A percentile compares a stretch with the other conserved stretches of the same genome.
These are phyloP conservation scores for Peronospora belbahrii DNA, from an alignment of 352 stramenopile species.

Conservation along the genomic window DNA sequence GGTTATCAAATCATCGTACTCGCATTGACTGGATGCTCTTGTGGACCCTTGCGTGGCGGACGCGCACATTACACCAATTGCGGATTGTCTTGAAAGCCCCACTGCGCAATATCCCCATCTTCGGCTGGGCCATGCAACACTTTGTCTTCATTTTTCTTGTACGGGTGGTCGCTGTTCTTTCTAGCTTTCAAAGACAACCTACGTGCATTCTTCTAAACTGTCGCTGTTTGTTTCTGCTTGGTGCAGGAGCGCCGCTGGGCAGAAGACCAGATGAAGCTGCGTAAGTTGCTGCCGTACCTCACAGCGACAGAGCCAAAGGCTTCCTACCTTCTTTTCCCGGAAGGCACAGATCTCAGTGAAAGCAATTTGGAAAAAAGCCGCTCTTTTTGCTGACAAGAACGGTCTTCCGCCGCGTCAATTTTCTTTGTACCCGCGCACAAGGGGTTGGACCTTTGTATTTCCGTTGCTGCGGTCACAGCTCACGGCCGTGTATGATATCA, in stretches of 20 bases:
- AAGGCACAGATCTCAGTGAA: slow-evolving; percentile 70
- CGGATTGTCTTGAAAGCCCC: slow-evolving; percentile 76
- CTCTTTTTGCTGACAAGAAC: slow-evolving; percentile 48
- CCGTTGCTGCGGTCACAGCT: slow-evolving; percentile 46
- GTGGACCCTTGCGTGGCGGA: slow-evolving; percentile 61
- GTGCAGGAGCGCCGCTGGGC: slow-evolving; percentile 49
- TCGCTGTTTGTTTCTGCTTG: not conserved
- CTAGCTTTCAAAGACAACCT: not conserved
- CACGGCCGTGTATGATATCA: slow-evolving; percentile 72
- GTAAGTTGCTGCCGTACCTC: slow-evolving; percentile 51
- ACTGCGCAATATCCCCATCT: slow-evolving; percentile 61
- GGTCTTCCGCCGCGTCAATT: slow-evolving; percentile 38
- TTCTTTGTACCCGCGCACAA: slow-evolving; percentile 72
- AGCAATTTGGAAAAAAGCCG: slow-evolving; percentile 57
- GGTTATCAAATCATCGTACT: slow-evolving; percentile 75
- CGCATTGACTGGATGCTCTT: slow-evolving; percentile 83
- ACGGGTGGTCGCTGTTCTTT: not conserved
- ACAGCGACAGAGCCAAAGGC: slow-evolving; percentile 35
- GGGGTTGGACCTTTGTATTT: slow-evolving; percentile 72
- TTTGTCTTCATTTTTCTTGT: slow-evolving; percentile 83
- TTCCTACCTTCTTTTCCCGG: slow-evolving; percentile 73
- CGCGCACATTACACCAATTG: slow-evolving; percentile 39
- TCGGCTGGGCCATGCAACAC: slow-evolving; percentile 82
- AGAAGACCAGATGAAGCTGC: slow-evolving; percentile 51
- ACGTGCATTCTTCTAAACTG: no score